Conservation (phyloP, 192 early-diverging fungal species). For the Phlyctochytrium planicorne region DNA sequence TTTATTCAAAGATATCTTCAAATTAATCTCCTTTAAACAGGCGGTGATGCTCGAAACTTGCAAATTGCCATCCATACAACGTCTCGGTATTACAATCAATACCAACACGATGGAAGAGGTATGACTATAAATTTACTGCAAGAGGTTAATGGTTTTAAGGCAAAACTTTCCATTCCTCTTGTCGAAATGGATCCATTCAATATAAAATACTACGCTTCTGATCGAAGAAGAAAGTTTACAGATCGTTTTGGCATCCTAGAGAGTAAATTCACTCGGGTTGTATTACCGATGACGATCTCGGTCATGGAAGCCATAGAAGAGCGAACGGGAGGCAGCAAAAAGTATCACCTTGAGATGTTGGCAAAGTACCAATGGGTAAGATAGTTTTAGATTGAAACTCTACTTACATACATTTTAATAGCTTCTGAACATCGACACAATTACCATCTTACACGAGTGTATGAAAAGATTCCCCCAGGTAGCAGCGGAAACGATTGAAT, state of each 20-base stretch:
- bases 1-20: too few species aligned
- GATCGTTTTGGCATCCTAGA: conserved; percentile 44
- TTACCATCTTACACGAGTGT: conserved; percentile 44
- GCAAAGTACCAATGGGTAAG: conserved; percentile 40
- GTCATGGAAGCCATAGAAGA: conserved; percentile 34
- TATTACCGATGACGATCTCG: conserved; percentile 25
- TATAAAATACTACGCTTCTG: conserved; percentile 45
- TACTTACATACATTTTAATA: neutral
- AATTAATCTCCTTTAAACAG: too few species aligned
- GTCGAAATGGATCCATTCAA: conserved; percentile 50
- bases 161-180: conserved; percentile 21
- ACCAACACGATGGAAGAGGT: conserved; percentile 22
- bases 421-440: conserved; percentile 45
- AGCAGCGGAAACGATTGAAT: conserved; percentile 36
- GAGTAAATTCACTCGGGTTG: conserved; percentile 20
- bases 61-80: conserved; percentile 38
- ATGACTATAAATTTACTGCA: neutral
- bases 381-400: conserved; percentile 2
- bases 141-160: neutral
- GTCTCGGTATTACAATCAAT: conserved; percentile 21
- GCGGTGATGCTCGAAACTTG: conserved; percentile 28
- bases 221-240: conserved; percentile 37
- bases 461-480: conserved; percentile 42
- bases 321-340: conserved; percentile 18
- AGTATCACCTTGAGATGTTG: conserved; percentile 18